Base-by-base conservation (phyloP, 805 yeast genomes). In the Ogataea angusta region DNA sequence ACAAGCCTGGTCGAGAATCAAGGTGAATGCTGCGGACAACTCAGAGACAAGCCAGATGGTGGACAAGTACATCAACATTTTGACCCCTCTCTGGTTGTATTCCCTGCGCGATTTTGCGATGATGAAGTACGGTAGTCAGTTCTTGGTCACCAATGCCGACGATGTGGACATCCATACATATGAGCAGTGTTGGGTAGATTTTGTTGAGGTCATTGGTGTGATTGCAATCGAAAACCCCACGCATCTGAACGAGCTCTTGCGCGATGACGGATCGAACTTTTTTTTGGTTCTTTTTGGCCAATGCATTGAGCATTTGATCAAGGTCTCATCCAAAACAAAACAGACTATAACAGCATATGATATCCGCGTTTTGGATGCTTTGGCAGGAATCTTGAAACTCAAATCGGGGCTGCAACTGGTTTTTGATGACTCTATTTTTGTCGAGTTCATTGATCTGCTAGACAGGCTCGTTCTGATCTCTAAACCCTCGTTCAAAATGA, bases 221-320 rank as follows among this genome's bases (percentile, higher is more conserved):
- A 68, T 85, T 28, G 67, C 84, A 29, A 79, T 79, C 29, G 68
- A 66, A 15, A 70, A 82, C 46, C 65, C 71, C 2, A 51, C 61
- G 0, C 57, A 69, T 10, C 67, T 84, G 14, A 59, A 66, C 5
- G 63, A 68, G 2, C 68, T 77, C 25, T 59, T 86, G 32, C 73
- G 70, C 5, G 78, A 73, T 9, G 89, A 82, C 46, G 66, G 76
- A 1, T 69, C 73, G 4, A 78, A 77, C 46, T 85, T 89, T 50
- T 81, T 85, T 61, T 85, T 87, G 56, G 82, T 89, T 22, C 60
- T 90, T 28, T 85, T 84, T 63, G 85, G 96, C 9, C 85, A 86
- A 50, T 87, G 96, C 57, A 71, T 89, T 34, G 95, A 86, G 51
- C 76, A 83, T 0, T 68, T 89, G 46, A 73, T 83, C 34, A 74